These are phyloP conservation scores for Pythium chondricola DNA, from an alignment of 352 stramenopile species.

Conservation along the genomic window DNA sequence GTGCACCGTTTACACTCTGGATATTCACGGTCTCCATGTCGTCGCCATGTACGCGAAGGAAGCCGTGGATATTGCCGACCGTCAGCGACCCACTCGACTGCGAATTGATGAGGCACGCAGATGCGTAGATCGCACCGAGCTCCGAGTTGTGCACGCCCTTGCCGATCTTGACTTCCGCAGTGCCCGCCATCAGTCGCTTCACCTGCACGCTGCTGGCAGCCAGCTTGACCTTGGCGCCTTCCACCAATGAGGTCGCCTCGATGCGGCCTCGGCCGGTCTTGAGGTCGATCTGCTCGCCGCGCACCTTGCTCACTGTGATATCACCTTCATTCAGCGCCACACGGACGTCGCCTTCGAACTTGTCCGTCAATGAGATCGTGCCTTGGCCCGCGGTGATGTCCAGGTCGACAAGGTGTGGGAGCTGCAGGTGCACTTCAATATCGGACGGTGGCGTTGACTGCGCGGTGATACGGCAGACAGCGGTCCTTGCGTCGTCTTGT, in stretches of 20 bases:
- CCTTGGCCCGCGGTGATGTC: slow-evolving; percentile 41
- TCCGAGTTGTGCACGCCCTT: slow-evolving; percentile 29
- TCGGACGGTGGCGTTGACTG: not conserved
- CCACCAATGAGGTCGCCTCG: slow-evolving; percentile 36
- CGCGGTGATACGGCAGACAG: too few species aligned
- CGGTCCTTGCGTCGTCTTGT: too few species aligned
- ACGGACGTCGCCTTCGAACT: slow-evolving; percentile 69
- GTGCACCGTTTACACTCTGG: slow-evolving; percentile 56
- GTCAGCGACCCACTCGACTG: slow-evolving; percentile 24
- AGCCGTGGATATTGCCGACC: slow-evolving; percentile 68
- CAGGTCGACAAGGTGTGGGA: slow-evolving; percentile 32
- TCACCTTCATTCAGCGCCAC: slow-evolving; percentile 52
- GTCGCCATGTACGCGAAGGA: slow-evolving; percentile 50
- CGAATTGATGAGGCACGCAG: slow-evolving; percentile 40
- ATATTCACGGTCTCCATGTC: slow-evolving; percentile 39
- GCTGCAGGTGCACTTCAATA: slow-evolving; percentile 13
- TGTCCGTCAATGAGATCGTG: slow-evolving; percentile 41
- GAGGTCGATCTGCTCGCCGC: slow-evolving; percentile 44
- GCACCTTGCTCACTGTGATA: slow-evolving; percentile 55
- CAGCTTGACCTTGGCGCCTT: slow-evolving; percentile 52
- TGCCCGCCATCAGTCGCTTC: slow-evolving; percentile 59
- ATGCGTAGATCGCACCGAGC: slow-evolving; percentile 73
- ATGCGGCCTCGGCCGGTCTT: slow-evolving; percentile 61
- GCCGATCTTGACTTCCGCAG: slow-evolving; percentile 45
- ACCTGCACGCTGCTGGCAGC: slow-evolving; percentile 34